Base-by-base conservation (phyloP, 768 basidiomycete genomes). In the Xerocomus potaroensis region DNA sequence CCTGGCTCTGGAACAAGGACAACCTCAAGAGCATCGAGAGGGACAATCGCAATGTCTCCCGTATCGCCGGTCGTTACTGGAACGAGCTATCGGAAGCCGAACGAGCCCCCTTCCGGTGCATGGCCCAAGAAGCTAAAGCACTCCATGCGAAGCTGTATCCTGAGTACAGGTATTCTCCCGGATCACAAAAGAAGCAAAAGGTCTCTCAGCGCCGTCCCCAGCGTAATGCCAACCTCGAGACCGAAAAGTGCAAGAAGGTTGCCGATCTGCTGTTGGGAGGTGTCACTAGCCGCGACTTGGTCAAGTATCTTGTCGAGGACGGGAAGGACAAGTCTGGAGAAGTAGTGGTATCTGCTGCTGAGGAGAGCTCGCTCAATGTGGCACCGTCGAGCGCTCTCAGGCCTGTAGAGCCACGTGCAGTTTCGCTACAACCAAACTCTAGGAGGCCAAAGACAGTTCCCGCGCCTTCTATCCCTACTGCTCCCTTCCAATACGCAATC, bases 41-140 rank as follows among this genome's bases (percentile, higher is more conserved):
- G 49, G 80, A 84, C 41, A 88, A 91, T 61, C 81, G 87, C 61
- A 75, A 80, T 45, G 77, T 91, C 48, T 84, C 82, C 48, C 75
- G 80, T 45, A 75, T 88, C 42, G 84, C 81, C 2, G 88, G 83
- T 4, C 62, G 78, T 27, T 72, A 75, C 53, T 93, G 90, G 90
- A 77, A 77, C 39, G 61, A 75, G 43, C 65, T 88, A 26, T 56
- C 67, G 9, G 60, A 64, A 1, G 71, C 68, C 19, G 74, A 79
- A 56, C 77, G 74, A 43, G 65, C 60, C 5, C 66, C 62, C 16
- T 86, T 76, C 72, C 61, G 69, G 30, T 59, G 56, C 14, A 57
- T 68, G 57, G 84, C 84, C 3, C 71, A 69, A 14, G 59, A 72
- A 42, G 77, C 67, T 22, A 73, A 78, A 47, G 56, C 54, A 4